A percentile compares a stretch with the other conserved stretches of the same genome.
phyloP scores from a whole-genome alignment of 441 rosid species.

The Melastoma candidum region DNA sequence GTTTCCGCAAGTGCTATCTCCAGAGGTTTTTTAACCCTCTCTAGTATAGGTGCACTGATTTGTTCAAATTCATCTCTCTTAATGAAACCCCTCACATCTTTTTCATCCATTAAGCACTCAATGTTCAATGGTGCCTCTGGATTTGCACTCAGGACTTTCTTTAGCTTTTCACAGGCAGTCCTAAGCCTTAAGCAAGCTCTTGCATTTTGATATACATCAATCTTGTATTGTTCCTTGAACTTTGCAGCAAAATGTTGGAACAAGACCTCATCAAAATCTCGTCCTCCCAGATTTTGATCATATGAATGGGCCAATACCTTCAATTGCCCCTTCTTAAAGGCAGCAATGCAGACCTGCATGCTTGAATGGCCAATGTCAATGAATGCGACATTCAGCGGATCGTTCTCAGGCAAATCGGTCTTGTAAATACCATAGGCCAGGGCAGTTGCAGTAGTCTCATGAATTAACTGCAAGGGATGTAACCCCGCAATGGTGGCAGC shows the following conservation, averaged over 20 bases:
- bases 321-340: constrained; percentile 78
- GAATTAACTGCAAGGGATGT: constrained; percentile 75
- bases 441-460: constrained; percentile 93
- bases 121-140: constrained; percentile 83
- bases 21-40: constrained; percentile 81
- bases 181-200: constrained; percentile 82
- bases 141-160: constrained; percentile 93
- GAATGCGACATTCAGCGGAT: constrained; percentile 78
- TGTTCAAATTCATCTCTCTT: constrained; percentile 92
- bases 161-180: constrained; percentile 79
- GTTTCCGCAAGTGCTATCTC: constrained; percentile 91
- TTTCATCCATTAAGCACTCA: constrained; percentile 96
- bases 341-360: constrained; percentile 94
- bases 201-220: constrained; percentile 81
- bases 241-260: constrained; percentile 71
- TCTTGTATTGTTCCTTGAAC: constrained; percentile 81
- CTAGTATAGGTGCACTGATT: constrained; percentile 74
- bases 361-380: constrained; percentile 90
- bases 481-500: constrained; percentile 95
- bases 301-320: constrained; percentile 67
- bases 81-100: constrained; percentile 78
- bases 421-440: constrained; percentile 95
- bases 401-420: constrained; percentile 87
- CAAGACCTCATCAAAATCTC: constrained; percentile 88
- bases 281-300: constrained; percentile 80